A percentile compares a stretch with the other conserved stretches of the same genome.
Evolutionary conservation across 768 basidiomycete genomes (phyloP).

Genomic region (Boletus rubroflammeus): DNA sequence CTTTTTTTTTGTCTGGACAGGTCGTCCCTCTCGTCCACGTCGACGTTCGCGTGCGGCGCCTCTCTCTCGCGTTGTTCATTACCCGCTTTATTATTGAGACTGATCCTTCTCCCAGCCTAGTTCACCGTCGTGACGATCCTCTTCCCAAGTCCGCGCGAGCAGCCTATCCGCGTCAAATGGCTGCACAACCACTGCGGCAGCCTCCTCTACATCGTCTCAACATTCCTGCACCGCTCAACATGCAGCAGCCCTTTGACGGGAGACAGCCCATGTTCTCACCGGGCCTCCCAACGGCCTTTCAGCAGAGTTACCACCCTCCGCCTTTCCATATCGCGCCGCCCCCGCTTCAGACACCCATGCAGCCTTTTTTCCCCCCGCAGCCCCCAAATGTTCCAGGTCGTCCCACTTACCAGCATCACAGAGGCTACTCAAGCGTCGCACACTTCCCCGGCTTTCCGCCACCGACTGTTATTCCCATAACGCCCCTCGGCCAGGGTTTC

Average conservation of each 20-base stretch:
- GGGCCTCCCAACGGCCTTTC: conserved; percentile 55
- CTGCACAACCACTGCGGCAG: conserved; percentile 41
- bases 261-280: conserved; percentile 60
- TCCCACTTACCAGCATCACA: conserved; percentile 49
- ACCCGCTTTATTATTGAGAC: background rate
- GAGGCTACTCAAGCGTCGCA: conserved; percentile 55
- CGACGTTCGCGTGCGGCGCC: conserved; percentile 8
- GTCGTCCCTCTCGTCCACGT: background rate
- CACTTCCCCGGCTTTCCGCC: conserved; percentile 62
- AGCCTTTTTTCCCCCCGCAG: conserved; percentile 56
- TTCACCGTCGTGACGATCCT: background rate
- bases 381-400: conserved; percentile 50
- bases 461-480: conserved; percentile 52
- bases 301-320: conserved; percentile 54
- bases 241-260: conserved; percentile 53
- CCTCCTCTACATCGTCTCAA: conserved; percentile 54
- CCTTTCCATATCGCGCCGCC: conserved; percentile 41
- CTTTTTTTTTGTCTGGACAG: background rate
- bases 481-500: conserved; percentile 58
- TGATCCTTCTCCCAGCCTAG: background rate
- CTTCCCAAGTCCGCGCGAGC: background rate
- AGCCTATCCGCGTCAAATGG: conserved; percentile 14
- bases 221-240: conserved; percentile 49
- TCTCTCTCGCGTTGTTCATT: background rate
- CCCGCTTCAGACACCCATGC: conserved; percentile 70